Evolutionary conservation across 2,329 filamentous ascomycete species (phyloP), one percentile per base, ranked within the genome.

Genomic region (Cladosporium velox): DNA sequence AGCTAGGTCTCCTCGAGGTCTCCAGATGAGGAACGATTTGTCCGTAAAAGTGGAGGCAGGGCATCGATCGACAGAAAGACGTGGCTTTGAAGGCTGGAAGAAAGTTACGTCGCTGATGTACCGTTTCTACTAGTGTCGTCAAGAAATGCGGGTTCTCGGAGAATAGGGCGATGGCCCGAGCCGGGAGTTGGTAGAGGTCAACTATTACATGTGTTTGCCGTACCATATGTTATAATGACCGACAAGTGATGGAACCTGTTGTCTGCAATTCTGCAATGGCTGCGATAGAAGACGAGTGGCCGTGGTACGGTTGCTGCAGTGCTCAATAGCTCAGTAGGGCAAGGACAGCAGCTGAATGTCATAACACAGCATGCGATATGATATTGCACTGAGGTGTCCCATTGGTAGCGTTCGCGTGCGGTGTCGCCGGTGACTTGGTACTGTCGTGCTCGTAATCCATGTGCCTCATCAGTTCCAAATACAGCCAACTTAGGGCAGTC

Each of bases 121-220:
- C 41, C n/a, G 52, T 32, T 11, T 34, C 18, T 21, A 12, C 52
- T 55, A 55, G 52, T 55, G 30, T 55, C 30, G 30, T 55, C 52
- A 55, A 55, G 52, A 55, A 32, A 55, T 32, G 52, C 30, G 52
- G 52, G 52, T 55, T 55, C 52, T 54, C 51, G 51, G 52, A 55
- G 52, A 55, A 55, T 55, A 32, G 2, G 21, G 41, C 15, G 52
- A 34, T 55, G 52, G 52, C 52, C 52, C 52, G 52, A 55, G 52
- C 52, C 52, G 41, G 41, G 41, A 21, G n/a, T 4, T 47, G 41
- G 41, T 3, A 11, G 4, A 47, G 7, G 8, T 24, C n/a, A 11
- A 21, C 41, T 21, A 21, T 21, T 21, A 47, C 4, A 21, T 47
- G n/a, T 11, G n/a, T 47, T 47, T 12, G n/a, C 41, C 8, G 10